These are phyloP conservation scores for Aspergillus egyptiacus DNA, from an alignment of 495 filamentous ascomycete genomes.

Conservation along the genomic window DNA sequence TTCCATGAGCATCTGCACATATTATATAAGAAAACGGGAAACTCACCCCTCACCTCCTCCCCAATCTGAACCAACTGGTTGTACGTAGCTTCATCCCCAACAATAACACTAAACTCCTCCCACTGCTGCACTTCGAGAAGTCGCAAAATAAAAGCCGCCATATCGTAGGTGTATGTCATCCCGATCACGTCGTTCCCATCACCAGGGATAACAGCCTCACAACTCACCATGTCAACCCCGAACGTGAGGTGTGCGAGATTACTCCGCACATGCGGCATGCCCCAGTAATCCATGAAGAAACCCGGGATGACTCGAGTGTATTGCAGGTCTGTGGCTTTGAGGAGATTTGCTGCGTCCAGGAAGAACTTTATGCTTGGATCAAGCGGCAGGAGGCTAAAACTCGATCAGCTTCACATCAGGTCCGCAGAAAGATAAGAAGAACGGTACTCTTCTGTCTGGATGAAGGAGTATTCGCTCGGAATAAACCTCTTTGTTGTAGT, in stretches of 20 bases:
- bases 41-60: slow-evolving; percentile 41
- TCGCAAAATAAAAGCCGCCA: slow-evolving; percentile 45
- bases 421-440: not conserved
- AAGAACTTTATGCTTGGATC: slow-evolving; percentile 34
- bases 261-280: slow-evolving; percentile 39
- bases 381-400: slow-evolving; percentile 25
- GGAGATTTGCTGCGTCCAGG: slow-evolving; percentile 27
- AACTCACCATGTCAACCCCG: slow-evolving; percentile 41
- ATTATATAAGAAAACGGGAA: not conserved
- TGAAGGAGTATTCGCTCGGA: slow-evolving; percentile 44
- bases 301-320: slow-evolving; percentile 46
- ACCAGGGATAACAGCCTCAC: slow-evolving; percentile 47
- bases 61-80: slow-evolving; percentile 42
- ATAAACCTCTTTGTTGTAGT: slow-evolving; percentile 41
- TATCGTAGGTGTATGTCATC: slow-evolving; percentile 50
- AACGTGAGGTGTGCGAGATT: slow-evolving; percentile 36
- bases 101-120: slow-evolving; percentile 37
- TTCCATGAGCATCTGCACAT: not conserved
- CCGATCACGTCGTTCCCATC: slow-evolving; percentile 41
- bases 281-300: slow-evolving; percentile 53
- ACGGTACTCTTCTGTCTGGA: slow-evolving; percentile 32
- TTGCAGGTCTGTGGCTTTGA: slow-evolving; percentile 33
- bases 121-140: slow-evolving; percentile 41
- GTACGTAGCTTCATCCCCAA: slow-evolving; percentile 44
- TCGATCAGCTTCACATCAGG: not conserved